These are phyloP conservation scores for Paramecium primaurelia DNA, from an alignment of 73 alveolate genomes.

Conservation along the genomic window DNA sequence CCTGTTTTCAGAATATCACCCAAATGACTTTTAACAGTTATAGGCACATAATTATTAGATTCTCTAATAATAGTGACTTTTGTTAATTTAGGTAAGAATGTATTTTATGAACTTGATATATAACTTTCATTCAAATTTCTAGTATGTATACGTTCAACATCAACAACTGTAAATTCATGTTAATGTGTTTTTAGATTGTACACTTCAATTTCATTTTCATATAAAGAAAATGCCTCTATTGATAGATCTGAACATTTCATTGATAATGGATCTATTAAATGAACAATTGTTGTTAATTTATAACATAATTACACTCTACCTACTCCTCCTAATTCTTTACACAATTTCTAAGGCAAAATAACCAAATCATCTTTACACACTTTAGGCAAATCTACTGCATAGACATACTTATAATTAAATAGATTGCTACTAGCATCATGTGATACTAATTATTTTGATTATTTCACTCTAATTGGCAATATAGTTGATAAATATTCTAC, in stretches of 20 bases:
- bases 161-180: constrained; percentile 67
- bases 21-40: constrained; percentile 68
- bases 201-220: constrained; percentile 69
- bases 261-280: constrained; percentile 90
- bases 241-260: constrained; percentile 87
- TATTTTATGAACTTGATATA: constrained; percentile 72
- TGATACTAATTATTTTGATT: constrained; percentile 89
- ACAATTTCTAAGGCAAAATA: constrained; percentile 80
- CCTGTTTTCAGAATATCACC: constrained; percentile 82
- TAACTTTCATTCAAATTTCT: constrained; percentile 70
- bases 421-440: constrained; percentile 90
- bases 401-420: constrained; percentile 85
- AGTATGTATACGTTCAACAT: constrained; percentile 71
- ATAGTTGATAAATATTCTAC: constrained; percentile 83
- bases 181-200: constrained; percentile 61
- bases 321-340: constrained; percentile 92
- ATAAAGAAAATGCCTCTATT: constrained; percentile 87
- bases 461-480: constrained; percentile 82
- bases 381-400: constrained; percentile 93
- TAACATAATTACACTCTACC: constrained; percentile 93
- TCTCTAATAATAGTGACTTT: constrained; percentile 30
- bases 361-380: constrained; percentile 97
- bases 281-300: constrained; percentile 87
- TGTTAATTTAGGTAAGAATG: constrained; percentile 62
- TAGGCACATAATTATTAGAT: constrained; percentile 59